phyloP scores from a whole-genome alignment of 2,329 filamentous ascomycete species.

The Aspergillus niger region DNA sequence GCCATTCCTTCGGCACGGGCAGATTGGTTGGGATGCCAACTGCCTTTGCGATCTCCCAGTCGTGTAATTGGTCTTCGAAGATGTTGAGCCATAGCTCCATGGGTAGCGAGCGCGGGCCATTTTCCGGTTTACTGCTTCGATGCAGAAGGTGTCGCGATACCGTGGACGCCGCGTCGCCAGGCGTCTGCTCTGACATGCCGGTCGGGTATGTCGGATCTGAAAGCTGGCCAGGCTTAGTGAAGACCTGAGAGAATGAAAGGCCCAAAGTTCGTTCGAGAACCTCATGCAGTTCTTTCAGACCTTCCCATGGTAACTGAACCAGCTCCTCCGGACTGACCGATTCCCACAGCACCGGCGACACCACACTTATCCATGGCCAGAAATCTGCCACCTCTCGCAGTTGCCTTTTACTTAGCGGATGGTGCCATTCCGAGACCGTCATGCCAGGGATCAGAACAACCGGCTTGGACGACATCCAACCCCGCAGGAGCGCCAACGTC shows the following conservation, averaged over 20 bases:
- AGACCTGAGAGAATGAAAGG: slow-evolving; percentile 21
- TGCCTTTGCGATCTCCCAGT: slow-evolving; percentile 87
- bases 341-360: slow-evolving; percentile 80
- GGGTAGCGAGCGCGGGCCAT: slow-evolving; percentile 57
- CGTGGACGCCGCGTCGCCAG: slow-evolving; percentile 38
- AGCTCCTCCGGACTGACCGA: slow-evolving; percentile 63
- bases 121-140: slow-evolving; percentile 23
- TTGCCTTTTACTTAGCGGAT: slow-evolving; percentile 84
- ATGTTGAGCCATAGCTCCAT: slow-evolving; percentile 89
- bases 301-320: slow-evolving; percentile 54
- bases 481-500: slow-evolving; percentile 75
- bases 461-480: slow-evolving; percentile 85
- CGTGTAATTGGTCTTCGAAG: slow-evolving; percentile 72
- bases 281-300: slow-evolving; percentile 37
- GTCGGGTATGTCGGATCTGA: slow-evolving; percentile 11
- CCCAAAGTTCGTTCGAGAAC: slow-evolving; percentile 30
- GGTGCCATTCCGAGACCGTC: slow-evolving; percentile 87
- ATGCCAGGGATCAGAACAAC: slow-evolving; percentile 85
- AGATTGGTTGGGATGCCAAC: slow-evolving; percentile 79
- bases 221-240: background rate
- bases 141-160: slow-evolving; percentile 26
- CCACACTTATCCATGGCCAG: slow-evolving; percentile 83
- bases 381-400: slow-evolving; percentile 78
- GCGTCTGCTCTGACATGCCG: slow-evolving; percentile 46
- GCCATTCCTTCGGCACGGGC: slow-evolving; percentile 72